Base-by-base conservation (phyloP, 805 yeast species). In the Candida railenensis region DNA sequence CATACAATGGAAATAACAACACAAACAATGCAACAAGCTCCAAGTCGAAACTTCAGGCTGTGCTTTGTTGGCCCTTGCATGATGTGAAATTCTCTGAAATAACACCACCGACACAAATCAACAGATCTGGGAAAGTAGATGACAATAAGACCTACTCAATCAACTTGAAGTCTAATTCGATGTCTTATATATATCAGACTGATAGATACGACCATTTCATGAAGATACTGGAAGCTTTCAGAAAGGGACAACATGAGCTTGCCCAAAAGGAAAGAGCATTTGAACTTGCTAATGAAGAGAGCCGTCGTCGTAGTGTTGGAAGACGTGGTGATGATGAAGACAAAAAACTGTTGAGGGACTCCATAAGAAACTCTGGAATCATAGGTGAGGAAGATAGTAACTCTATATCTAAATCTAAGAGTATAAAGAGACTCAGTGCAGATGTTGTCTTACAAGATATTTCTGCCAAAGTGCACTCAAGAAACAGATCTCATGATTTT, bases 31-130 rank as follows among this genome's bases (percentile, higher is more conserved):
- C 30, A 7, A 25, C 5, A 8, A 38, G 22, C 19, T 11, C 18
- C 39, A 61, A 70, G 47, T 63, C 73, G 8, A 67, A 73, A 37
- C 73, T 84, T 21, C 80, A 82, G 34, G 92, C 95, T 1, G 82
- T 82, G 30, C 85, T 86, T 54, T 87, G 92, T 64, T 84, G 91
- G 85, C 86, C 91, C 2, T 65, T 90, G 28, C 70, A 79, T 38
- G 88, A 84, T 34, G 79, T 85, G 8, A 69, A 69, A 16, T 61
- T 83, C 21, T 51, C 63, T 9, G 78, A 77, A 40, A 68, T 74
- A 22, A 43, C 59, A 7, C 28, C 52, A 14, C 43, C 44, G 2
- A 12, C 33, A 21, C 40, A 37, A 22, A 37, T 12, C 25, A 38
- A 32, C 28, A 39, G 37, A 7, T 9, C 33, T 4, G 50, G 40